These are phyloP conservation scores for Pythium rishiriense DNA, from an alignment of 352 stramenopile genomes.

Conservation along the genomic window DNA sequence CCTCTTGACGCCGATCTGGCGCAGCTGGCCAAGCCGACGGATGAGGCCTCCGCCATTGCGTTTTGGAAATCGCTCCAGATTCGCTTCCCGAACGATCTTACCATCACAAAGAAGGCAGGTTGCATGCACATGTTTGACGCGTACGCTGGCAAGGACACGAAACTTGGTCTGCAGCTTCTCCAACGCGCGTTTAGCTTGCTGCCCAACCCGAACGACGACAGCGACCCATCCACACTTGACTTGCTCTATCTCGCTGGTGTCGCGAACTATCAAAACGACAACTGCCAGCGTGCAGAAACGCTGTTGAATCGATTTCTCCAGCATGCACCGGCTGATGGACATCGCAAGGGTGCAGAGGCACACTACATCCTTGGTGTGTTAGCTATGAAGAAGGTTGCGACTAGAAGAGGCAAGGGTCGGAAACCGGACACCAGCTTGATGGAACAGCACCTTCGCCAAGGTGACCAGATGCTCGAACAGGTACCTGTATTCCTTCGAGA, in stretches of 20 bases:
- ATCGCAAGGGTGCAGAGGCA: constrained; percentile 9
- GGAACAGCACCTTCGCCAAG: constrained; percentile 11
- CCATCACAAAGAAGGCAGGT: no score
- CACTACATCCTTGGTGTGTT: constrained; percentile 11
- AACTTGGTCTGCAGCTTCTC: no score
- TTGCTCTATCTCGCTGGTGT: constrained; percentile 7
- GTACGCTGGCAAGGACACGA: no score
- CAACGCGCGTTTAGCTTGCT: no score
- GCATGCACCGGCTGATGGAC: constrained; percentile 4
- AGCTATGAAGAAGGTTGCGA: neutral
- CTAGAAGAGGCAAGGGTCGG: neutral
- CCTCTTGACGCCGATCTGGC: no score
- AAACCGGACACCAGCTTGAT: neutral
- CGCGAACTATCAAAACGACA: neutral
- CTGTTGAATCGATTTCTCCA: constrained; percentile 10
- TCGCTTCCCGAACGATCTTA: no score
- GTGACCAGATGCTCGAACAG: neutral
- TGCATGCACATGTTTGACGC: no score
- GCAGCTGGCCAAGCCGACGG: no score
- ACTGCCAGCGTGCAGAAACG: neutral
- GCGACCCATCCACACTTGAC: constrained; percentile 4
- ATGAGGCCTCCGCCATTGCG: no score
- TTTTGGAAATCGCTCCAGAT: no score
- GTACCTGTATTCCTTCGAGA: constrained; percentile 1
- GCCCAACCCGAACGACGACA: no score